Evolutionary conservation across 75 land plant species (phyloP).

Genomic region (Selaginella tamariscina): DNA sequence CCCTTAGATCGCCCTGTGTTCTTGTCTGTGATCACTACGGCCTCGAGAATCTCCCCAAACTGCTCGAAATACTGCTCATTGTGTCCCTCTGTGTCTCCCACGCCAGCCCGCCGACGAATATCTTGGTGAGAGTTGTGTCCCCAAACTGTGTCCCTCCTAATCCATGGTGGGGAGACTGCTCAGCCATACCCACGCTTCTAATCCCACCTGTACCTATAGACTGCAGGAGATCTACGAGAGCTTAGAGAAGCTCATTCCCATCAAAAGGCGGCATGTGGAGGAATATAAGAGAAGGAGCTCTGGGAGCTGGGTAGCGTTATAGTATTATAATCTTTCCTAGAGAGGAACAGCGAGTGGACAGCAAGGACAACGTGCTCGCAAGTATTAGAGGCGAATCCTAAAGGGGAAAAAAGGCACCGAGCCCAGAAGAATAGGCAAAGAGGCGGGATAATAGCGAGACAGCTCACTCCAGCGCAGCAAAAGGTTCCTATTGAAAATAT

Average conservation of each 20-base stretch:
- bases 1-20: constrained; percentile 68
- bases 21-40: constrained; percentile 69
- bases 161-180: neutral
- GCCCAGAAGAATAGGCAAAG: no score
- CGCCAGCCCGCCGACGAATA: constrained; percentile 70
- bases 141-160: constrained; percentile 24
- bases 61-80: constrained; percentile 53
- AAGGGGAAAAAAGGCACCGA: neutral
- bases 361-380: neutral
- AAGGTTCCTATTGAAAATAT: no score
- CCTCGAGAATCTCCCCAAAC: constrained; percentile 70
- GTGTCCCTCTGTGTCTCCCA: constrained; percentile 73
- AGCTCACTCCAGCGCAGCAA: neutral
- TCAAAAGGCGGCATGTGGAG: no score
- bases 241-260: no score
- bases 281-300: no score
- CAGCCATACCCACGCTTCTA: no score
- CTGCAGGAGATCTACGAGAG: no score
- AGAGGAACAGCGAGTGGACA: neutral
- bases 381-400: neutral
- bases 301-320: no score
- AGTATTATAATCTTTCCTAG: neutral
- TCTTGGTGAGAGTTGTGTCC: constrained; percentile 65
- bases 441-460: neutral
- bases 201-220: no score